Percentiles rank a stretch among this genome's conserved stretches.
Evolutionary conservation across 2,329 filamentous ascomycete species (phyloP).

Genomic region (Cordyceps militaris): DNA sequence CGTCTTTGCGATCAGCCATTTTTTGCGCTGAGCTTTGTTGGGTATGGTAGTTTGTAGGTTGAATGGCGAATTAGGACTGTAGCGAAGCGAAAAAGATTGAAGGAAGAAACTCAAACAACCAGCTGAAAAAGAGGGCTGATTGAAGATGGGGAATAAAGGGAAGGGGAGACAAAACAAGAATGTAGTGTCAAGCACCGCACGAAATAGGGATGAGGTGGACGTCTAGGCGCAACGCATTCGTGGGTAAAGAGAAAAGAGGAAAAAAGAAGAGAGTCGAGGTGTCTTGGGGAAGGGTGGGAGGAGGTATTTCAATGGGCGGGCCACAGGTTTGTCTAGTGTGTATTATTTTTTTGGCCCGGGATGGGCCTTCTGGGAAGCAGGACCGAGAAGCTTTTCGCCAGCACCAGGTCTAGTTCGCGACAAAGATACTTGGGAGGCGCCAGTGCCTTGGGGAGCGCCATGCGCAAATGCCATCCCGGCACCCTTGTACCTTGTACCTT

Average conservation of each 20-base stretch:
- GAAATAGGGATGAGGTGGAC: constrained; percentile 34
- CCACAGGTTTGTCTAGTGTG: constrained; percentile 9
- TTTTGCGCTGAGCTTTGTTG: neutral
- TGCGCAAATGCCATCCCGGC: neutral
- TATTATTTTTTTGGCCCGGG: neutral
- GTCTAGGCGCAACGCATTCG: constrained; percentile 41
- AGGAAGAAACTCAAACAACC: constrained; percentile 14
- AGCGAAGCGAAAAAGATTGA: neutral
- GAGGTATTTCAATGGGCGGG: constrained; percentile 33
- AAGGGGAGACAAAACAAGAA: constrained; percentile 18
- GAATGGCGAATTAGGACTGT: neutral
- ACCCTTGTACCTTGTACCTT: neutral
- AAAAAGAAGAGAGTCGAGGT: constrained; percentile 24
- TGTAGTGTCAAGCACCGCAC: constrained; percentile 41
- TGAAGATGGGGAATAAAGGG: constrained; percentile 20
- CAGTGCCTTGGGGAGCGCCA: neutral
- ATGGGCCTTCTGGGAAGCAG: constrained; percentile 11
- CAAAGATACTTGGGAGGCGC: constrained; percentile 1
- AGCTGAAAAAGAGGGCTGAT: constrained; percentile 15
- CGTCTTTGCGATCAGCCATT: constrained; percentile 50
- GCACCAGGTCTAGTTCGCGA: neutral
- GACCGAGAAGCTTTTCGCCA: constrained; percentile 2
- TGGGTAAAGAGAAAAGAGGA: constrained; percentile 38
- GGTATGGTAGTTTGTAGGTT: constrained; percentile 12
- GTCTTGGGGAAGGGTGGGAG: constrained; percentile 26